phyloP scores from a whole-genome alignment of 2,329 filamentous ascomycete species.

The Cladosporium colombiae region DNA sequence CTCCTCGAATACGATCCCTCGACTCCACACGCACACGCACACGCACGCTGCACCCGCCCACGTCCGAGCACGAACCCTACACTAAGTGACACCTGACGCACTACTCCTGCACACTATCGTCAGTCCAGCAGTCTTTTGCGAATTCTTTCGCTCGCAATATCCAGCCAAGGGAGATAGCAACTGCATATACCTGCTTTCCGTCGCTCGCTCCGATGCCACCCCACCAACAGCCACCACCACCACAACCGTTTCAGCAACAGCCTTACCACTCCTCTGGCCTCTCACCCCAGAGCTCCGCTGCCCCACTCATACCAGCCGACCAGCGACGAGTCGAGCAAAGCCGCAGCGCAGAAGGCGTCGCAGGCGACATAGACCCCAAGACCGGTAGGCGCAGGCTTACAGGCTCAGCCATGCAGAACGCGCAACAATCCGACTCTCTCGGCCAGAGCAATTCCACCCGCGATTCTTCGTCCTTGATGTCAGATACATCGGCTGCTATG shows the following conservation, averaged over 20 bases:
- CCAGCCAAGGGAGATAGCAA: background rate
- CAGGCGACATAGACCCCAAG: slow-evolving; percentile 24
- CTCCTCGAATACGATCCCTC: background rate
- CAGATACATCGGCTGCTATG: slow-evolving; percentile 19
- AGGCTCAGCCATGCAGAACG: slow-evolving; percentile 26
- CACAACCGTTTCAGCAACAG: background rate
- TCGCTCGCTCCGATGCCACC: slow-evolving; percentile 5
- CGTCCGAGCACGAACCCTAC: slow-evolving; percentile 2
- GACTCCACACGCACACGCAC: slow-evolving; percentile 12
- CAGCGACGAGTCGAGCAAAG: slow-evolving; percentile 9
- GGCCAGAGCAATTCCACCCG: slow-evolving; percentile 11
- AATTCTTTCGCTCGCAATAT: background rate
- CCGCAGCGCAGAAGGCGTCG: background rate
- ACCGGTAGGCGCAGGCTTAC: slow-evolving; percentile 27
- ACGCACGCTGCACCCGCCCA: slow-evolving; percentile 4
- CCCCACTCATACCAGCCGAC: slow-evolving; percentile 21
- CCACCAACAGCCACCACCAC: slow-evolving; percentile 12
- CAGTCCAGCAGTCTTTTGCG: slow-evolving; percentile 2
- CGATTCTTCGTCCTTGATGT: slow-evolving; percentile 17
- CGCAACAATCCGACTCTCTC: slow-evolving; percentile 20
- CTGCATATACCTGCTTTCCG: background rate
- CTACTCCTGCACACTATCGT: slow-evolving; percentile 4
- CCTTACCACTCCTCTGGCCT: slow-evolving; percentile 12
- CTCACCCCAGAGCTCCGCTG: slow-evolving; percentile 21
- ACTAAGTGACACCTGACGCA: slow-evolving; percentile 8